Base-by-base conservation (phyloP, 305 asterid genomes). In the Euphrasia arctica region DNA sequence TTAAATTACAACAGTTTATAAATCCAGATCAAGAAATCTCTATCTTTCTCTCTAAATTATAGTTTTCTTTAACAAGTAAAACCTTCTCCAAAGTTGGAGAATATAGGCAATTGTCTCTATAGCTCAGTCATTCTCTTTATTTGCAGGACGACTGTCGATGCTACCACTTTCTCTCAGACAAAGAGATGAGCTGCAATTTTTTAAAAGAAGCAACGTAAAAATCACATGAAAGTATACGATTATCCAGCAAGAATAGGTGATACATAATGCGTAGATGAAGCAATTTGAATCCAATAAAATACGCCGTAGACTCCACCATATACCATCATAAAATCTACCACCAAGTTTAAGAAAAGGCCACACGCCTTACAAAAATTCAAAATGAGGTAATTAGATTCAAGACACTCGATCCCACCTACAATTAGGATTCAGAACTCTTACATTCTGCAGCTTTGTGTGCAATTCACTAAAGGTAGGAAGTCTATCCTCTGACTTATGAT, bases 151-250 rank as follows among this genome's bases (percentile, higher is more conserved):
- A 70, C 42, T 8, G 66, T 77, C 72, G 80, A 71, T 54, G 65
- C 78, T 83, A 80, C 81, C 87, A 75, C 70, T 80, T 84, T 74
- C 73, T 81, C 80, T 82, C 90, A 1, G 90, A 86, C 77, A 89
- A 71, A 13, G 96, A 84, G 63, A 86, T 70, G 28, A 89, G 95
- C 95, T 89, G 95, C 79, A 77, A 47, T 29, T 58, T 29, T 51
- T 36, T 9, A 27, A 34, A 60, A 57, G 51, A 41, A 31, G 67
- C 51, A 49, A 62, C 2, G n/a, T 15, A 8, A 63, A 54, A 31
- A 51, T 6, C 31, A 57, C 51, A 42, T 9, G n/a, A 22, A 36
- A 10, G 36, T 31, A 10, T 5, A n/a, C n/a, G n/a, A 6, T 13
- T 31, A 59, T 36, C 29, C 66, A 49, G 57, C 51, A 34, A 32